Percentiles rank a stretch among this genome's conserved stretches.
Conservation (phyloP, 2,329 filamentous ascomycete genomes). For the Talaromyces rugulosus region DNA sequence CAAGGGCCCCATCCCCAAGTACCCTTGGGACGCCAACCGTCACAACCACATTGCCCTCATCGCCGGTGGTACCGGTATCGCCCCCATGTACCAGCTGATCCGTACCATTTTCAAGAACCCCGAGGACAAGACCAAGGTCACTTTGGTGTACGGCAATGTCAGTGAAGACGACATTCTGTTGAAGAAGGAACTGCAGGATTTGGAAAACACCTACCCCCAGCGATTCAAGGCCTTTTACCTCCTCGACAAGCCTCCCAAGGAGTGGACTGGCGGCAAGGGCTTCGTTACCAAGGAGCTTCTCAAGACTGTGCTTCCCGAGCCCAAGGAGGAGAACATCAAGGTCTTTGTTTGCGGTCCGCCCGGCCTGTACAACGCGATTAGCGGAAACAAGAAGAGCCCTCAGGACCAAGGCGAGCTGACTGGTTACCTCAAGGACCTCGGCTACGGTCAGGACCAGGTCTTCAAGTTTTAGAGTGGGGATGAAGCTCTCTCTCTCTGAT, state of each 20-base stretch:
- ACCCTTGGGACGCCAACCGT: conserved; percentile 85
- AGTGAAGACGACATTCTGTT: conserved; percentile 86
- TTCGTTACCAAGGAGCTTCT: conserved; percentile 85
- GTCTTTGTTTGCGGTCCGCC: conserved; percentile 94
- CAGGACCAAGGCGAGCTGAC: conserved; percentile 86
- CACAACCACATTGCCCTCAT: conserved; percentile 69
- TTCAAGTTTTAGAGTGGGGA: conserved; percentile 74
- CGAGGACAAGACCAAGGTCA: conserved; percentile 95
- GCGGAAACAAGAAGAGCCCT: conserved; percentile 85
- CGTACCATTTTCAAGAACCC: conserved; percentile 94
- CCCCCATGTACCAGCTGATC: conserved; percentile 94
- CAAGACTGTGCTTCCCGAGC: conserved; percentile 91
- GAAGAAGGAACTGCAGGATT: conserved; percentile 74
- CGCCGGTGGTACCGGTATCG: conserved; percentile 94
- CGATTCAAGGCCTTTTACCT: conserved; percentile 95
- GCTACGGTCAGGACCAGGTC: conserved; percentile 82
- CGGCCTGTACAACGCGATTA: conserved; percentile 87
- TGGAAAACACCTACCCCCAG: conserved; percentile 94
- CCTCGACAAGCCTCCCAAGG: conserved; percentile 76
- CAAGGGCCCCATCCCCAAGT: conserved; percentile 95
- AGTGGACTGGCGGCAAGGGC: conserved; percentile 73
- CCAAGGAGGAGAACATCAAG: conserved; percentile 89
- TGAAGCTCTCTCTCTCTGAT: neutral
- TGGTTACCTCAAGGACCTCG: conserved; percentile 77
- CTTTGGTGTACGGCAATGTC: conserved; percentile 88